Evolutionary conservation across 768 basidiomycete genomes (phyloP), one percentile per base, ranked within the genome.

Genomic region (Leccinum boreale): DNA sequence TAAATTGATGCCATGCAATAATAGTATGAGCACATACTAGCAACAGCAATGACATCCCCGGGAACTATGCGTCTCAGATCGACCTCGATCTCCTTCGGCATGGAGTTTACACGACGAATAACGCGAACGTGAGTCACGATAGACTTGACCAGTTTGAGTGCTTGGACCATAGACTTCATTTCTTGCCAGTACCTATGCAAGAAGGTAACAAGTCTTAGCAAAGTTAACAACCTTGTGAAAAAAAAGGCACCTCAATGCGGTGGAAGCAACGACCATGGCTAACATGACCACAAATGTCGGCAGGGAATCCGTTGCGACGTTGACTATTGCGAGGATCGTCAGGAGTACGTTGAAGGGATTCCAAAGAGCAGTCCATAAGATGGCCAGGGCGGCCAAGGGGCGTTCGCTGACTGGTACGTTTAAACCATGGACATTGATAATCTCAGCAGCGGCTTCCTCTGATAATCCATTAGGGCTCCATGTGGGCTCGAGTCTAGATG

Each of bases 281-380:
- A 75, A 64, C 72, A 74, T 73, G 48, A 74, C 73, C 9, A 61
- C 60, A 31, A 75, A 74, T 2, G 73, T 74, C 7, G 73, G 64
- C 14, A 67, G 28, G 21, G 74, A 74, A 46, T 66, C 10, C 15
- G 73, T 74, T 14, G 68, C 74, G n/a, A 71, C 62, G 36, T 70
- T 75, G 39, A 75, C 52, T 5, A 67, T 0, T 0, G 73, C 73
- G 9, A 74, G 71, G 47, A 71, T 55, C 7, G 64, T 67, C 57
- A 74, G 53, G 39, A 74, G 64, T 12, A 75, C 52, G 5, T 74
- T 74, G 64, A 74, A 74, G 5, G 73, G 71, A 50, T 75, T 74
- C 65, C 65, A 67, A 15, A 75, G n/a, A 14, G 73, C 74, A 29
- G 61, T 63, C 64, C 70, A 72, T 24, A 74, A 55, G 21, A 72